Conservation (phyloP, 768 basidiomycete species). For the Agrocybe praecox region DNA sequence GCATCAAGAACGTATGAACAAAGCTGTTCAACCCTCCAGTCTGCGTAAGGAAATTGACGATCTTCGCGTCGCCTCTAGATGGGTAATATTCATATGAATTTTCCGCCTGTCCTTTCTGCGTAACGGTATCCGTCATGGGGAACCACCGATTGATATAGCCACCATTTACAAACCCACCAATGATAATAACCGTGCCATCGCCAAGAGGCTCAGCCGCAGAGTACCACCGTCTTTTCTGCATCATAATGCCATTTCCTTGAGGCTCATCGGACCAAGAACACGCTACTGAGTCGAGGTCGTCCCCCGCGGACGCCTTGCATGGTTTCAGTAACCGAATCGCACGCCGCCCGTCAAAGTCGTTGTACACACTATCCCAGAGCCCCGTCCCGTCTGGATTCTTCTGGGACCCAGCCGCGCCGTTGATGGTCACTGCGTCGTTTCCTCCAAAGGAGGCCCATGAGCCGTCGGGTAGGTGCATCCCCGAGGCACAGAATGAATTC, state of each 20-base stretch:
- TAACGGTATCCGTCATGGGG: constrained; percentile 65
- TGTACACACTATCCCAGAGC: constrained; percentile 65
- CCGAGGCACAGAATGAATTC: constrained; percentile 81
- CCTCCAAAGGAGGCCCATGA: constrained; percentile 77
- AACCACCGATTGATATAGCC: constrained; percentile 80
- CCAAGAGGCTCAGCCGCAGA: constrained; percentile 71
- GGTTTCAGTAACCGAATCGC: constrained; percentile 84
- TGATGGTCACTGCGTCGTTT: constrained; percentile 72
- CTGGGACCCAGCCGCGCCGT: constrained; percentile 58
- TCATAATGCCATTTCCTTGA: constrained; percentile 45
- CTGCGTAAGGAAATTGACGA: constrained; percentile 67
- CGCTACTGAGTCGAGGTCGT: constrained; percentile 45
- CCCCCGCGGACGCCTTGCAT: constrained; percentile 46
- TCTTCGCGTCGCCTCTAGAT: constrained; percentile 47
- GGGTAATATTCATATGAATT: constrained; percentile 88
- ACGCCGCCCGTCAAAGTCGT: constrained; percentile 80
- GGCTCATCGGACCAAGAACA: constrained; percentile 80
- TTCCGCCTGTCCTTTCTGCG: constrained; percentile 71
- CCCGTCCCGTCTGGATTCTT: constrained; percentile 49
- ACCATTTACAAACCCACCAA: constrained; percentile 81
- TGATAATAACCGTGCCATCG: constrained; percentile 78
- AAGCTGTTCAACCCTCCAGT: constrained; percentile 82
- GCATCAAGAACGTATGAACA: constrained; percentile 71
- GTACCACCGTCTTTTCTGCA: constrained; percentile 79
- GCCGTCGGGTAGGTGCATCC: constrained; percentile 80